Percentiles rank a stretch among this genome's conserved stretches.
phyloP scores from a whole-genome alignment of 2,329 filamentous ascomycete genomes.

The Drechslera avenae region DNA sequence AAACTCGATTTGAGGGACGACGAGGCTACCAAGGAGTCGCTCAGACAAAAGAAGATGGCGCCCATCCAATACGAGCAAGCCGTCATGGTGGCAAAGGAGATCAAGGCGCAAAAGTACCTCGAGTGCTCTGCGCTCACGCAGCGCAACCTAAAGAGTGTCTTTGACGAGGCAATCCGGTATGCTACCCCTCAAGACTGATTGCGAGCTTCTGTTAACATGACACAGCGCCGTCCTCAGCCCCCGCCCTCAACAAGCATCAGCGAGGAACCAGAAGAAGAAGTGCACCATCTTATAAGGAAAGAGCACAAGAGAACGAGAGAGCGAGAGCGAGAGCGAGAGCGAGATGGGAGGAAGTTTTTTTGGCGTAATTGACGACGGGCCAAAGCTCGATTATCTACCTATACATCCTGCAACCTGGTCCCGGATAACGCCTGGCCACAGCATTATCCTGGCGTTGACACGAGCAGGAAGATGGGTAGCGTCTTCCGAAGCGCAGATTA shows the following conservation, averaged over 20 bases:
- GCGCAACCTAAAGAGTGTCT: constrained; percentile 96
- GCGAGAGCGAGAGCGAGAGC: no score
- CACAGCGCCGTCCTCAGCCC: constrained; percentile 50
- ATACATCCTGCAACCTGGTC: constrained; percentile 12
- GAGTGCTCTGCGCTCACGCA: constrained; percentile 98
- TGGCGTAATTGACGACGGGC: constrained; percentile 30
- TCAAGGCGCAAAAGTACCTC: constrained; percentile 94
- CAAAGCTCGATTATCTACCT: constrained; percentile 33
- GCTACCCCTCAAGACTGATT: constrained; percentile 38
- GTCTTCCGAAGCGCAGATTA: background rate
- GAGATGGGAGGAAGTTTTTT: constrained; percentile 8
- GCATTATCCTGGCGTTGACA: constrained; percentile 6
- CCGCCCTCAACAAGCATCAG: constrained; percentile 36
- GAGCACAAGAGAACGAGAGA: background rate
- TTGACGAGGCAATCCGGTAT: constrained; percentile 97
- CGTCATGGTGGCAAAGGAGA: constrained; percentile 86
- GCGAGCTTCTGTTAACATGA: constrained; percentile 21
- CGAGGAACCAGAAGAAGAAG: constrained; percentile 34
- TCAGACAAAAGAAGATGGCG: constrained; percentile 92
- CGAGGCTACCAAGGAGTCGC: constrained; percentile 75
- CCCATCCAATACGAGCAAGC: constrained; percentile 96
- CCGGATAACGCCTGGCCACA: constrained; percentile 4
- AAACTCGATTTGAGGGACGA: constrained; percentile 97
- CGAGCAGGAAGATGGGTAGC: constrained; percentile 6
- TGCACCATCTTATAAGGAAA: constrained; percentile 39